Evolutionary conservation across 441 rosid genomes (phyloP).

Genomic region (Erodium moschatum): DNA sequence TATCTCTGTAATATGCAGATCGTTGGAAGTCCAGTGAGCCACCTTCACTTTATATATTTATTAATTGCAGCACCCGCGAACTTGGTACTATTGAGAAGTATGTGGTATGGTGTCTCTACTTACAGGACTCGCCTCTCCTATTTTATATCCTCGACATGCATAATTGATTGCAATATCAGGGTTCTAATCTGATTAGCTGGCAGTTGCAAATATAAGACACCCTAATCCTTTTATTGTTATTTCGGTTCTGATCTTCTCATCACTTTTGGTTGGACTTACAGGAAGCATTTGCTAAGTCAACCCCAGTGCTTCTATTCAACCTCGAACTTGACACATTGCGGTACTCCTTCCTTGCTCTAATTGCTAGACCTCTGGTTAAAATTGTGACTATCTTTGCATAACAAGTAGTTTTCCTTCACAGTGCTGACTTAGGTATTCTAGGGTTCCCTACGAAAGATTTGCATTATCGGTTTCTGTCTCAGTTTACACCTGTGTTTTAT

Average conservation of each 20-base stretch:
- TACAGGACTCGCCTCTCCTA: slow-evolving; percentile 7
- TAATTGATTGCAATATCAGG: slow-evolving; percentile 9
- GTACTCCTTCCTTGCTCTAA: slow-evolving; percentile 28
- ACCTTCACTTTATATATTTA: slow-evolving; percentile 65
- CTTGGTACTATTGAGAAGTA: slow-evolving; percentile 76
- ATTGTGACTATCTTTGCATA: slow-evolving; percentile 8
- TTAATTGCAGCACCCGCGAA: slow-evolving; percentile 81
- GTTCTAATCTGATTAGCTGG: no score
- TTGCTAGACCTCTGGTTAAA: slow-evolving; percentile 12
- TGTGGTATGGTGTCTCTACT: slow-evolving; percentile 49
- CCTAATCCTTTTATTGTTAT: slow-evolving; percentile 1
- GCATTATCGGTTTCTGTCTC: slow-evolving; percentile 87
- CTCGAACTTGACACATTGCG: slow-evolving; percentile 92
- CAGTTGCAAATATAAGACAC: background rate
- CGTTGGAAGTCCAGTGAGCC: slow-evolving; percentile 70
- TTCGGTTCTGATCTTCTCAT: slow-evolving; percentile 11
- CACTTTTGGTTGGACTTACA: slow-evolving; percentile 31
- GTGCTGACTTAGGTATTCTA: slow-evolving; percentile 83
- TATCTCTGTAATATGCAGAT: slow-evolving; percentile 38
- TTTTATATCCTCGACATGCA: slow-evolving; percentile 14
- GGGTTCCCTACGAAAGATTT: slow-evolving; percentile 91
- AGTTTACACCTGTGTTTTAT: slow-evolving; percentile 71
- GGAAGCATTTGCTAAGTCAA: slow-evolving; percentile 66
- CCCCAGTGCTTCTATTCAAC: slow-evolving; percentile 76
- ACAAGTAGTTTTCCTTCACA: slow-evolving; percentile 29